These are phyloP conservation scores for Talinum fruticosum DNA, from an alignment of 148 eudicot species.

Conservation along the genomic window DNA sequence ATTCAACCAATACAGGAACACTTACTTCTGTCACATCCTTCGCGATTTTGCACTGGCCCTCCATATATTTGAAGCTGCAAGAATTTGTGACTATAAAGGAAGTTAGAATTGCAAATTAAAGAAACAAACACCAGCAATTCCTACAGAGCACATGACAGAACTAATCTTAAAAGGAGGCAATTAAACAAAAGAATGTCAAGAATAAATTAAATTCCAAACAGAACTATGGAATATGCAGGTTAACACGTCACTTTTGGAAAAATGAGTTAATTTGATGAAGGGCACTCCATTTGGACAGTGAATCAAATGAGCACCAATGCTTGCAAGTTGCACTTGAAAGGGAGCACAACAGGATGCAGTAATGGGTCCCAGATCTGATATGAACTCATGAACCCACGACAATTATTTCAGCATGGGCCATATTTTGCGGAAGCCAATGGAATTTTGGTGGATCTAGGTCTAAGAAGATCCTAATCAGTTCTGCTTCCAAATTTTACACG, in stretches of 20 bases:
- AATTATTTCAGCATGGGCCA: too few relatives aligned
- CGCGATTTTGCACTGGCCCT: conserved; percentile 31
- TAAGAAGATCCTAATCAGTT: too few relatives aligned
- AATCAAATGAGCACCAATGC: too few relatives aligned
- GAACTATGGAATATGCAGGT: background rate
- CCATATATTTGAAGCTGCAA: conserved; percentile 28
- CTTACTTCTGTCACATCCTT: conserved; percentile 38
- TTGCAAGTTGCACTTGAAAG: too few relatives aligned
- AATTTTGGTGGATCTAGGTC: too few relatives aligned
- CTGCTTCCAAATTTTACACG: too few relatives aligned
- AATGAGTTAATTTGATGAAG: too few relatives aligned
- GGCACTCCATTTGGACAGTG: too few relatives aligned
- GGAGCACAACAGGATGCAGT: too few relatives aligned
- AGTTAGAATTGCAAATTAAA: background rate
- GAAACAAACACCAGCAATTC: background rate
- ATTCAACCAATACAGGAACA: background rate
- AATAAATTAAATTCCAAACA: background rate
- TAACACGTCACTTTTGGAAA: background rate
- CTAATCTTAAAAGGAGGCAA: background rate
- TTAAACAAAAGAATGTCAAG: background rate
- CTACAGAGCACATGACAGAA: background rate
- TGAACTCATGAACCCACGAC: too few relatives aligned
- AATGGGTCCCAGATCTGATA: too few relatives aligned
- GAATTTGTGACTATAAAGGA: background rate
- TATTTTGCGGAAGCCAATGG: too few relatives aligned